Conservation (phyloP, 805 yeast species). For the Candida methanosorbosa region DNA sequence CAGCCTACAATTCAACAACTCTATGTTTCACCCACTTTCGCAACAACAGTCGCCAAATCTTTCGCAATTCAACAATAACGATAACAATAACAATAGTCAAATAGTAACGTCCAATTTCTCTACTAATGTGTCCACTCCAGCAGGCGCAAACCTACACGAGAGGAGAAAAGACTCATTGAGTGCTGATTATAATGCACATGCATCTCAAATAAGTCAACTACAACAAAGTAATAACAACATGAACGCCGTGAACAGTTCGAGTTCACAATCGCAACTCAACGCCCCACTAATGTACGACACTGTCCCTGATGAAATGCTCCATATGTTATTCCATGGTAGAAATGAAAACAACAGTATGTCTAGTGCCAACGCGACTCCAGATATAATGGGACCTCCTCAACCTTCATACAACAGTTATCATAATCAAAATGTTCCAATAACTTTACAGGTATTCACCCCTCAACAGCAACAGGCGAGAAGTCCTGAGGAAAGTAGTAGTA, state of each 20-base stretch:
- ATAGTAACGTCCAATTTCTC: not conserved
- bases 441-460: not conserved
- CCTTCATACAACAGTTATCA: too few species aligned
- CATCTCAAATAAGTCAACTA: not conserved
- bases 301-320: slow-evolving; percentile 38
- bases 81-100: too few species aligned
- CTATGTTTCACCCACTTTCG: too few species aligned
- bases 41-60: too few species aligned
- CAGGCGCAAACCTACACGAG: too few species aligned
- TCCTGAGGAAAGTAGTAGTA: not conserved
- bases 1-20: not conserved
- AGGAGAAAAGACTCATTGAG: not conserved
- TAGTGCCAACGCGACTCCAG: not conserved
- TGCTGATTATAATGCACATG: not conserved
- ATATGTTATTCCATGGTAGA: slow-evolving; percentile 43
- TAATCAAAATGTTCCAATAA: not conserved
- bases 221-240: not conserved
- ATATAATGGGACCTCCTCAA: too few species aligned
- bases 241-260: not conserved
- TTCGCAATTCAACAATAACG: too few species aligned
- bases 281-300: slow-evolving; percentile 9
- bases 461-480: not conserved
- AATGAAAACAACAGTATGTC: slow-evolving; percentile 6
- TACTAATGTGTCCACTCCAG: not conserved
- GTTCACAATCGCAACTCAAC: not conserved